phyloP scores from a whole-genome alignment of 2,329 filamentous ascomycete species.

The Diaporthe citriasiana region DNA sequence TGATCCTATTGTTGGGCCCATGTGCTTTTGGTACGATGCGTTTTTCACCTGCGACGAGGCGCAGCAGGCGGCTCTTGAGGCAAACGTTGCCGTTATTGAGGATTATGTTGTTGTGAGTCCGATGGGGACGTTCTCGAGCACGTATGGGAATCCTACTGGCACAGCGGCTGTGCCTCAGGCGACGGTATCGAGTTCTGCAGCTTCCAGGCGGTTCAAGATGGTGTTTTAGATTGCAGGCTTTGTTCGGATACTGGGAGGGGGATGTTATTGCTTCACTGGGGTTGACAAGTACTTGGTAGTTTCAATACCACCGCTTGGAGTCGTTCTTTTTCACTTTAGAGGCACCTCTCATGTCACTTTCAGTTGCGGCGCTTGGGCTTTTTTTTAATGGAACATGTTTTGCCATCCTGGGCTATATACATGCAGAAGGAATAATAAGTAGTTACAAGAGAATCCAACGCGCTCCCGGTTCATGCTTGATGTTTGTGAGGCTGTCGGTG shows the following conservation, averaged over 20 bases:
- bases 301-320: no score
- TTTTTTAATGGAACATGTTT: constrained; percentile 8
- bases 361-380: not conserved
- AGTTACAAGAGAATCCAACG: constrained; percentile 32
- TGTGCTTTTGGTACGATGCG: constrained; percentile 60
- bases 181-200: constrained; percentile 11
- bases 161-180: not conserved
- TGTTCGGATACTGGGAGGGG: not conserved
- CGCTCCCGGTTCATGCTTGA: constrained; percentile 26
- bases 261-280: not conserved
- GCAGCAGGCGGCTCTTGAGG: constrained; percentile 56
- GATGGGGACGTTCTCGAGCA: constrained; percentile 9
- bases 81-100: constrained; percentile 60
- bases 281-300: no score
- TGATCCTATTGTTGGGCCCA: constrained; percentile 54
- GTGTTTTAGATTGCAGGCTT: not conserved
- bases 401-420: constrained; percentile 38
- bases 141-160: constrained; percentile 33
- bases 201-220: not conserved
- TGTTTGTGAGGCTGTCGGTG: constrained; percentile 17
- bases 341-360: not conserved
- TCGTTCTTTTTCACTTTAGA: not conserved
- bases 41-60: constrained; percentile 56
- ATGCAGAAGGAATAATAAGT: constrained; percentile 26
- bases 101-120: constrained; percentile 57